These are phyloP conservation scores for Protomyces macrosporus DNA, from an alignment of 1,139 yeast species.

Conservation along the genomic window DNA sequence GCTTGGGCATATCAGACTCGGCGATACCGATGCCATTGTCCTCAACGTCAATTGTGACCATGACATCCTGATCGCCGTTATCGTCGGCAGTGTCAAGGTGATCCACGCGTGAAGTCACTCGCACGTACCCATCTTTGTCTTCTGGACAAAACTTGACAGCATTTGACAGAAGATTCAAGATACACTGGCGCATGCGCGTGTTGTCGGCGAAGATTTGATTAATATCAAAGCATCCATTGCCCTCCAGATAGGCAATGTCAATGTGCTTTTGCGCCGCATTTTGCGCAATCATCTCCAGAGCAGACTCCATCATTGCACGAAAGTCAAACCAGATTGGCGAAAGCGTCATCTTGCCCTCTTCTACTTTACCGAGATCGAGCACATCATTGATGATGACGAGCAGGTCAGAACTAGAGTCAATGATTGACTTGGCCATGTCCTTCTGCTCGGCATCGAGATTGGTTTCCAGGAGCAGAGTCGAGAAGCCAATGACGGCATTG, in stretches of 20 bases:
- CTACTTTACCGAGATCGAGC: conserved; percentile 58
- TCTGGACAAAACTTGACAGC: conserved; percentile 72
- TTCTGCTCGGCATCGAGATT: conserved; percentile 70
- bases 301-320: conserved; percentile 33
- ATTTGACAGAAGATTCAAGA: conserved; percentile 81
- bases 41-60: conserved; percentile 59
- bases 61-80: conserved; percentile 40
- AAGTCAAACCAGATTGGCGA: conserved; percentile 57
- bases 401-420: conserved; percentile 67
- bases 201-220: conserved; percentile 67
- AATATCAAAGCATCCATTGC: neutral
- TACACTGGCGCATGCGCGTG: conserved; percentile 76
- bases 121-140: conserved; percentile 52
- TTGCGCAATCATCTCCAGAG: conserved; percentile 15
- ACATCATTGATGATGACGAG: conserved; percentile 75
- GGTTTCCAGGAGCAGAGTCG: conserved; percentile 77
- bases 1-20: conserved; percentile 56
- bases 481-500: conserved; percentile 90
- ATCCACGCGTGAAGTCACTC: conserved; percentile 33
- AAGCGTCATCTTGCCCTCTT: conserved; percentile 69
- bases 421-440: conserved; percentile 74
- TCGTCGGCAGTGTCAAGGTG: conserved; percentile 21
- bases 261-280: conserved; percentile 6
- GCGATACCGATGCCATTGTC: conserved; percentile 65
- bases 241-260: conserved; percentile 5